These are phyloP conservation scores for Leptomonas pyrrhocoris DNA, from an alignment of 208 protist genomes.

Conservation along the genomic window DNA sequence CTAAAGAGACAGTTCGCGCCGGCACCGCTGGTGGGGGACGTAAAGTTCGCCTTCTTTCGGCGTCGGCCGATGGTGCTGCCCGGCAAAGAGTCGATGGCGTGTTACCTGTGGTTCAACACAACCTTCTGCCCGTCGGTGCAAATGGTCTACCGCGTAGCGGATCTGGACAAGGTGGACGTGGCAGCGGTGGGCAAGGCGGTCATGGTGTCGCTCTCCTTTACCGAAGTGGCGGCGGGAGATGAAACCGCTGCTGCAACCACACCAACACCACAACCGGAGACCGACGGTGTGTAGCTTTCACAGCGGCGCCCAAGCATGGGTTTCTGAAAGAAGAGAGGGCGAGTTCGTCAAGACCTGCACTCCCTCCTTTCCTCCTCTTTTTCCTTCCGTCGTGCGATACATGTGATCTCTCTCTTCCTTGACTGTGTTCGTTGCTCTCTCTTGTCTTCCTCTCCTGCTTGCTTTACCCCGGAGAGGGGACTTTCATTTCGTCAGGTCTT, in stretches of 20 bases:
- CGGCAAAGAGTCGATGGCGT: slow-evolving; percentile 24
- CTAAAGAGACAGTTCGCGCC: neutral
- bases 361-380: too few species aligned
- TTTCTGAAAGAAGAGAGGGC: too few species aligned
- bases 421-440: too few species aligned
- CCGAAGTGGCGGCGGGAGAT: neutral
- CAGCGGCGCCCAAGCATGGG: too few species aligned
- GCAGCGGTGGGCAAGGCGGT: slow-evolving; percentile 25
- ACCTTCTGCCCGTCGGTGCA: slow-evolving; percentile 12
- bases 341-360: too few species aligned
- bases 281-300: neutral
- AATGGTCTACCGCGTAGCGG: slow-evolving; percentile 9
- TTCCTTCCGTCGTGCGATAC: too few species aligned
- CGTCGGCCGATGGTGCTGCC: slow-evolving; percentile 36
- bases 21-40: slow-evolving; percentile 28
- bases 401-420: too few species aligned
- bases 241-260: neutral
- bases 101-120: slow-evolving; percentile 54
- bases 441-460: too few species aligned
- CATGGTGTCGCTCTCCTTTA: slow-evolving; percentile 13
- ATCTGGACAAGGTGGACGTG: slow-evolving; percentile 35
- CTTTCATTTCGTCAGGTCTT: too few species aligned
- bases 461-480: too few species aligned
- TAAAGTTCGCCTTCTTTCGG: slow-evolving; percentile 44
- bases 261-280: neutral